A percentile compares a stretch with the other conserved stretches of the same genome.
Conservation (phyloP, 495 filamentous ascomycete species). For the Clavariopsis aquatica region DNA sequence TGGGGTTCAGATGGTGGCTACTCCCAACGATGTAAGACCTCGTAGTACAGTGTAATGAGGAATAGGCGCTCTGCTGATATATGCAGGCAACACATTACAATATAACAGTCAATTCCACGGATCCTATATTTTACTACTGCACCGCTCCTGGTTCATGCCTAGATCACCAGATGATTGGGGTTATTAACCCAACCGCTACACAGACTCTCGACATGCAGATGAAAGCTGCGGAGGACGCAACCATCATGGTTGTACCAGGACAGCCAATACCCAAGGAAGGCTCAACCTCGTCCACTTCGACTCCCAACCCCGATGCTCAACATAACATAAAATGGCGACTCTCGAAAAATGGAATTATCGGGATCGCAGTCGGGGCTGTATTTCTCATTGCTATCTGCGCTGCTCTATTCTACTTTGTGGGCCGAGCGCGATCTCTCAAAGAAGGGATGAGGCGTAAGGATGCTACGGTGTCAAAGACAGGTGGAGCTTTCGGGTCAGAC, state of each 20-base stretch:
- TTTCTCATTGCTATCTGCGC: slow-evolving; percentile 45
- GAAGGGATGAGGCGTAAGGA: slow-evolving; percentile 17
- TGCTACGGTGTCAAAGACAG: slow-evolving; percentile 20
- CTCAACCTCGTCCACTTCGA: slow-evolving; percentile 8
- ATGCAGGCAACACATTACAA: slow-evolving; percentile 52
- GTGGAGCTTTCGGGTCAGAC: not conserved
- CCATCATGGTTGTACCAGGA: slow-evolving; percentile 49
- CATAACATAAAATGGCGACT: slow-evolving; percentile 32
- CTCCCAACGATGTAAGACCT: slow-evolving; percentile 36
- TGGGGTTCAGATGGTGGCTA: slow-evolving; percentile 47
- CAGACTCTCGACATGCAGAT: slow-evolving; percentile 40
- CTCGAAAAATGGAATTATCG: slow-evolving; percentile 49
- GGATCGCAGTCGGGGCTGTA: slow-evolving; percentile 50
- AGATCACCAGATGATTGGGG: slow-evolving; percentile 50
- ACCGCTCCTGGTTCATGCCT: slow-evolving; percentile 49
- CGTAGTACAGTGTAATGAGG: slow-evolving; percentile 1
- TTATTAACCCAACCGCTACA: slow-evolving; percentile 49
- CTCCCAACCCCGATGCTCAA: slow-evolving; percentile 22
- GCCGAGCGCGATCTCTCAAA: slow-evolving; percentile 34
- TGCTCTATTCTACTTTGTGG: slow-evolving; percentile 48
- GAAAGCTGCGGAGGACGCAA: slow-evolving; percentile 35
- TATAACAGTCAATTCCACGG: slow-evolving; percentile 57
- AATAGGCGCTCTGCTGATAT: slow-evolving; percentile 38
- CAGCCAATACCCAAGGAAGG: slow-evolving; percentile 44
- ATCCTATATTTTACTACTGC: slow-evolving; percentile 65